Conservation (phyloP, 2,329 filamentous ascomycete species). For the Mollisia scopiformis region DNA sequence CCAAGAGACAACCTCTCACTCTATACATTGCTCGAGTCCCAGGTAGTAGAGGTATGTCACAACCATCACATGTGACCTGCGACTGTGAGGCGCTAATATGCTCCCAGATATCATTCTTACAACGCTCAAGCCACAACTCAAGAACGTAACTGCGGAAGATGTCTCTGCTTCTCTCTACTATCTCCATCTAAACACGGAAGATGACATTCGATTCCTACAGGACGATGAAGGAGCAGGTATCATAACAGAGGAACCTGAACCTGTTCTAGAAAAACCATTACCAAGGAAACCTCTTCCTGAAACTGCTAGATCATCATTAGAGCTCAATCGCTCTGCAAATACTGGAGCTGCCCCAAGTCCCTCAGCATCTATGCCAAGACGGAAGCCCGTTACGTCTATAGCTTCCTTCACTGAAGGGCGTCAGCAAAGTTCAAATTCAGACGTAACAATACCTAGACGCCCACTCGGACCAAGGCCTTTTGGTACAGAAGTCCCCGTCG, state of each 20-base stretch:
- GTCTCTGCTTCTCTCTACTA: constrained; percentile 90
- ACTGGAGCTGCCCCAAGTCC: neutral
- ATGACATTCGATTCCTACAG: constrained; percentile 49
- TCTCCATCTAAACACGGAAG: constrained; percentile 73
- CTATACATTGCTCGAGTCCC: constrained; percentile 95
- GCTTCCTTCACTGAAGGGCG: constrained; percentile 3
- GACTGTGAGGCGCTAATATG: constrained; percentile 13
- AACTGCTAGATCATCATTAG: constrained; percentile 29
- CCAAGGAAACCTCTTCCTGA: constrained; percentile 36
- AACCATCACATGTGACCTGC: neutral
- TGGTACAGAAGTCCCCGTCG: constrained; percentile 12
- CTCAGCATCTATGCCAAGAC: constrained; percentile 5
- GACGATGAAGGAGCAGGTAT: neutral
- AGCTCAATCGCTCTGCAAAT: constrained; percentile 7
- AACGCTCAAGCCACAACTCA: constrained; percentile 83
- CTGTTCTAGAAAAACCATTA: constrained; percentile 25
- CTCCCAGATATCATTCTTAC: constrained; percentile 58
- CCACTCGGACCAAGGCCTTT: constrained; percentile 27
- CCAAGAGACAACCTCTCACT: constrained; percentile 70
- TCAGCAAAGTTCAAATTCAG: neutral
- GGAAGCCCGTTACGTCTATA: constrained; percentile 18
- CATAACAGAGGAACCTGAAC: constrained; percentile 12
- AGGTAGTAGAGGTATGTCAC: constrained; percentile 75
- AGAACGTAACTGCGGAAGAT: constrained; percentile 86
- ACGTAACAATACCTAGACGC: constrained; percentile 1